These are phyloP conservation scores for Boletellus emodensis DNA, from an alignment of 768 basidiomycete species.

Conservation along the genomic window DNA sequence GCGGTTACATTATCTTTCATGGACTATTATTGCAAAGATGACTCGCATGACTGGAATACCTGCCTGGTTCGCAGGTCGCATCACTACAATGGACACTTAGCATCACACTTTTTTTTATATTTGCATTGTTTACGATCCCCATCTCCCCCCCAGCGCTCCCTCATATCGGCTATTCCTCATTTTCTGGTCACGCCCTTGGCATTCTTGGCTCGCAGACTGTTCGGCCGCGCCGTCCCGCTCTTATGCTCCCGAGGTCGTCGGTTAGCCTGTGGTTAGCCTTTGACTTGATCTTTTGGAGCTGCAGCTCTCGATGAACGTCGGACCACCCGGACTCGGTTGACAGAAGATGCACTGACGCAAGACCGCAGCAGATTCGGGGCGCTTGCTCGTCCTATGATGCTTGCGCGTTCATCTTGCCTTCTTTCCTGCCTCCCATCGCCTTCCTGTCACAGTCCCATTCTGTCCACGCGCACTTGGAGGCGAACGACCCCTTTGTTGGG, in stretches of 20 bases:
- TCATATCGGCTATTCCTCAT: constrained; percentile 16
- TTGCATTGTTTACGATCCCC: constrained; percentile 42
- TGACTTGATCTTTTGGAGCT: constrained; percentile 32
- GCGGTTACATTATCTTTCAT: constrained; percentile 38
- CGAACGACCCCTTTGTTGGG: constrained; percentile 80
- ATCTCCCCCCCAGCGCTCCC: constrained; percentile 17
- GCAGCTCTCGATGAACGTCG: constrained; percentile 48
- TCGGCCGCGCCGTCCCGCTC: constrained; percentile 56
- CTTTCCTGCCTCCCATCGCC: constrained; percentile 36
- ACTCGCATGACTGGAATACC: constrained; percentile 43
- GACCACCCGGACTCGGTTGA: constrained; percentile 51
- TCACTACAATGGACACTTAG: constrained; percentile 44
- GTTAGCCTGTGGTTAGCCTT: constrained; percentile 33
- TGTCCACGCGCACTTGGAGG: constrained; percentile 57
- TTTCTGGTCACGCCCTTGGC: constrained; percentile 9
- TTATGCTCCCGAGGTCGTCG: constrained; percentile 10
- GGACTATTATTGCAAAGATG: constrained; percentile 37
- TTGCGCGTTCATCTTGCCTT: constrained; percentile 46
- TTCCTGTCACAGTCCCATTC: constrained; percentile 47
- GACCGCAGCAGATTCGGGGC: constrained; percentile 60
- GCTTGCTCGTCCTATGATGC: constrained; percentile 51
- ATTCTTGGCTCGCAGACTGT: constrained; percentile 28
- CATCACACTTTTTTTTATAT: constrained; percentile 37
- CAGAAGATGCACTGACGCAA: constrained; percentile 59
- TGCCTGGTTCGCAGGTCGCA: constrained; percentile 60